Percentiles rank a stretch among this genome's conserved stretches.
These are phyloP conservation scores for Serendipita sp. DNA, from an alignment of 768 basidiomycete genomes.

Conservation along the genomic window DNA sequence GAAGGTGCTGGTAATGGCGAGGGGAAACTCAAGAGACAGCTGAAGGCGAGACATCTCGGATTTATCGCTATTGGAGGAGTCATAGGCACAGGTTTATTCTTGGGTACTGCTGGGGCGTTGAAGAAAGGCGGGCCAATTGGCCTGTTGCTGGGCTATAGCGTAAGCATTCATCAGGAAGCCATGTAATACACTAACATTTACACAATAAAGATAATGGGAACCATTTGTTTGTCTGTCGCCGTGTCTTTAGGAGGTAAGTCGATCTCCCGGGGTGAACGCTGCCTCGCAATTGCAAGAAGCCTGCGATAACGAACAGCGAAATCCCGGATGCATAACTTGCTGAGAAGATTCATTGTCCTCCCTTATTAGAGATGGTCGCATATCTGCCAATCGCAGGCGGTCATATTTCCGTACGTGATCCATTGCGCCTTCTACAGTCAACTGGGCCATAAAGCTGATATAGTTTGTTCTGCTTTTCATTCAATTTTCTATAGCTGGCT, in stretches of 20 bases:
- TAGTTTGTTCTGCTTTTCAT: not conserved
- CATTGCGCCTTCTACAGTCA: not conserved
- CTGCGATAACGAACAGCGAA: too few relatives aligned
- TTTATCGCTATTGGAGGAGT: slow-evolving; percentile 45
- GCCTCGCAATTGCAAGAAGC: too few relatives aligned
- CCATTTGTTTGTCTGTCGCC: slow-evolving; percentile 38
- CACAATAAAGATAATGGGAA: not conserved
- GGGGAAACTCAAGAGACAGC: slow-evolving; percentile 33
- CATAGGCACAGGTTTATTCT: slow-evolving; percentile 45
- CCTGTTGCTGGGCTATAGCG: slow-evolving; percentile 52
- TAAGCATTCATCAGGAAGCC: slow-evolving; percentile 12
- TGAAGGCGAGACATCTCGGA: slow-evolving; percentile 65
- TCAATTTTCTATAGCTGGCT: slow-evolving; percentile 33
- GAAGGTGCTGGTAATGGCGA: not conserved
- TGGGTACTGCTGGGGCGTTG: slow-evolving; percentile 36
- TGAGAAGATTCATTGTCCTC: slow-evolving; percentile 11
- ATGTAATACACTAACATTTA: too few relatives aligned
- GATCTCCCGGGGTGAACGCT: too few relatives aligned
- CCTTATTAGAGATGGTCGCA: slow-evolving; percentile 37
- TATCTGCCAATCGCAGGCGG: slow-evolving; percentile 67
- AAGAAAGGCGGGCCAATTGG: slow-evolving; percentile 53
- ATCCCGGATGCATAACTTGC: too few relatives aligned
- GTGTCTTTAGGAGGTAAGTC: not conserved
- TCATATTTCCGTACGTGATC: slow-evolving; percentile 33
- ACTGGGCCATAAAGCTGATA: not conserved